Conservation (phyloP, 2,329 filamentous ascomycete species). For the Thelonectria discophora region DNA sequence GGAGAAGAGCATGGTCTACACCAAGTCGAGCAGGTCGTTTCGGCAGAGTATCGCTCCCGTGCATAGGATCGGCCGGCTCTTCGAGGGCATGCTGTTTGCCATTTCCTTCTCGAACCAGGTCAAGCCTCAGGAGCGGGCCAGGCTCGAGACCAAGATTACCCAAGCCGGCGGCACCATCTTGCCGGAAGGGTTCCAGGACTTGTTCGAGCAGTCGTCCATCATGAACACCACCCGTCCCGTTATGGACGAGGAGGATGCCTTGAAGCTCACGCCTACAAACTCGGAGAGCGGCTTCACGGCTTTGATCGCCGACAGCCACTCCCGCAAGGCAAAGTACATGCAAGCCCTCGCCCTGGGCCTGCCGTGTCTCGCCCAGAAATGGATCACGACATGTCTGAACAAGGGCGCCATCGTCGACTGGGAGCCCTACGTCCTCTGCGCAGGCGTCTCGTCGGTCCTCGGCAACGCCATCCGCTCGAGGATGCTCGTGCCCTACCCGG, state of each 20-base stretch:
- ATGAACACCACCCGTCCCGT: conserved; percentile 45
- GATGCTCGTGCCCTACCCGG: conserved; percentile 68
- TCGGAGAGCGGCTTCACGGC: conserved; percentile 77
- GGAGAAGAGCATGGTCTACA: conserved; percentile 49
- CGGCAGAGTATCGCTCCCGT: conserved; percentile 41
- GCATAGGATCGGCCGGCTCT: conserved; percentile 57
- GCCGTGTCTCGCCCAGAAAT: conserved; percentile 84
- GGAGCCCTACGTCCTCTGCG: conserved; percentile 83
- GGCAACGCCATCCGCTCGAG: conserved; percentile 81
- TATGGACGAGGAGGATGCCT: conserved; percentile 42
- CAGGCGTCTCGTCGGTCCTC: conserved; percentile 81
- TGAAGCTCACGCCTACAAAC: conserved; percentile 65
- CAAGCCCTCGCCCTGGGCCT: conserved; percentile 91
- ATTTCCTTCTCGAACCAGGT: conserved; percentile 71
- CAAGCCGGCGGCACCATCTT: conserved; percentile 78
- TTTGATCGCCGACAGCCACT: conserved; percentile 85
- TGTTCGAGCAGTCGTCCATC: conserved; percentile 68
- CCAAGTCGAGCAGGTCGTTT: conserved; percentile 41
- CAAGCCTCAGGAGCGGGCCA: conserved; percentile 52
- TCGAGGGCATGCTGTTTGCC: conserved; percentile 86
- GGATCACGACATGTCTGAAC: conserved; percentile 77
- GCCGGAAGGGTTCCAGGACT: conserved; percentile 78
- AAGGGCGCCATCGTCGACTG: conserved; percentile 73
- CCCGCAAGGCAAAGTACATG: conserved; percentile 89
- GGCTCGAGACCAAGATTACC: conserved; percentile 69